Base-by-base conservation (phyloP, 2,329 filamentous ascomycete species). In the Chrysosporium keratinophilum region DNA sequence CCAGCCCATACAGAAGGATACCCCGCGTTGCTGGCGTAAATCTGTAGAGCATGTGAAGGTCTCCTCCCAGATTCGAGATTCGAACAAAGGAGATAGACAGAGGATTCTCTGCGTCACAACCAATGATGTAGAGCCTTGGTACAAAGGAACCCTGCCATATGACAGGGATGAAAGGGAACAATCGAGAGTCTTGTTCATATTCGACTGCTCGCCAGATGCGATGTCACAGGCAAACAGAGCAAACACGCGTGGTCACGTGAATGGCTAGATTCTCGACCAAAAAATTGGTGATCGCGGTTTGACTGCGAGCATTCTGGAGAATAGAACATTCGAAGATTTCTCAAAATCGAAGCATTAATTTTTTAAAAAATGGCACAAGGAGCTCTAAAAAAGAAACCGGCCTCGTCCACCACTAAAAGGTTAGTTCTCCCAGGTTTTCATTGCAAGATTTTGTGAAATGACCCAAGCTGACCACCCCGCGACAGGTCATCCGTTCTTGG, bases 371-470 rank as follows among this genome's bases (percentile, higher is more conserved):
- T 76, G 74, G 72, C 73, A 17, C 74, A 77, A 69, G 74, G 74
- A 56, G 62, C 66, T 35, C 61, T 77, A 52, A 78, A 78, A 59
- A 76, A 76, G 57, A 66, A 71, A 59, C 55, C 67, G 46, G 63
- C 63, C 7, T 50, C 60, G 14, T 52, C 44, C 51, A 44, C 61
- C 60, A 62, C 64, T 60, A 74, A 67, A 61, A 64, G 63, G 74
- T 74, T 64, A 48, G 64, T 61, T 15, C 9, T 35, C 20, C 41
- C 37, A n/a, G 3, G 14, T n/a, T 9, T 17, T 6, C 12, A 12
- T 19, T 23, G 14, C 2, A 15, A 3, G 19, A 17, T 33, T 10
- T 23, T 34, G 11, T 37, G 10, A 45, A n/a, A 48, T 4, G 9
- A 11, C 5, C 12, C n/a, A 31, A 28, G 46, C 41, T 45, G 17